Percentiles rank a stretch among this genome's conserved stretches.
Evolutionary conservation across 257 asterid species (phyloP).

Genomic region (Plectranthus barbatus): DNA sequence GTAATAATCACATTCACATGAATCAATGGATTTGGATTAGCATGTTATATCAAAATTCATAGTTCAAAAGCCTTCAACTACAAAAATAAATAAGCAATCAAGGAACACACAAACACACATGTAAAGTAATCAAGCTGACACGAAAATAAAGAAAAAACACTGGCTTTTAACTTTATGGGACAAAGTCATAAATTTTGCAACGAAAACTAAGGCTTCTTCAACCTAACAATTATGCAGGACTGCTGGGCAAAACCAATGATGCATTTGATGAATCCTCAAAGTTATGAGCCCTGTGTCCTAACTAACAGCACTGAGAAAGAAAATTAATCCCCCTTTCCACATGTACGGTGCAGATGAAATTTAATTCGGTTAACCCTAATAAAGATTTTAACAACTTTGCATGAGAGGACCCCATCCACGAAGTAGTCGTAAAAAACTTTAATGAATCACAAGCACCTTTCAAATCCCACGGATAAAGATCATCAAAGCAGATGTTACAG

Average conservation of each 20-base stretch:
- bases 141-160: no score
- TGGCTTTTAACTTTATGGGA: neutral
- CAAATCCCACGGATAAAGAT: neutral
- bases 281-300: neutral
- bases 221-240: neutral
- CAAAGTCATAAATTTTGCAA: neutral
- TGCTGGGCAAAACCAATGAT: neutral
- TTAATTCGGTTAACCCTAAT: neutral
- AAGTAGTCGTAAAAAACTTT: neutral
- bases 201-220: neutral
- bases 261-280: neutral
- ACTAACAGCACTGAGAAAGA: neutral
- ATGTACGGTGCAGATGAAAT: neutral
- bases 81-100: no score
- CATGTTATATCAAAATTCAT: no score
- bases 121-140: neutral
- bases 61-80: no score
- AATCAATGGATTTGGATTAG: no score
- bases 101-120: no score
- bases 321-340: neutral
- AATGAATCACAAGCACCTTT: constrained; percentile 18
- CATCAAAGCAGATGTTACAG: constrained; percentile 4
- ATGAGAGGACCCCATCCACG: constrained; percentile 10
- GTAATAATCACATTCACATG: no score
- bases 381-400: constrained; percentile 17